phyloP scores from a whole-genome alignment of 805 yeast species.

The Candida boleticola region DNA sequence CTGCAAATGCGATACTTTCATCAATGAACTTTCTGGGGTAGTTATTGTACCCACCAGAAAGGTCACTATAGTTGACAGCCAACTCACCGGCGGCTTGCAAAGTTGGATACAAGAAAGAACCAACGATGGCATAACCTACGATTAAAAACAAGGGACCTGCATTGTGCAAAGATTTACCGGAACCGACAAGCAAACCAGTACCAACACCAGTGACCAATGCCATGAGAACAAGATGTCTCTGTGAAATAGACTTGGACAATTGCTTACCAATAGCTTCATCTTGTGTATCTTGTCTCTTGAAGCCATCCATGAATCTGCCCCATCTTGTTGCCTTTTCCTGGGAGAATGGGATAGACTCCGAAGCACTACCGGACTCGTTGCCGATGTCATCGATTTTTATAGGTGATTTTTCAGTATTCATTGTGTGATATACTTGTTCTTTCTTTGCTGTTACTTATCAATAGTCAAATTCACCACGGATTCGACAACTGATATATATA shows the following conservation, averaged over 20 bases:
- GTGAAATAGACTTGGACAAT: slow-evolving; percentile 29
- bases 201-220: slow-evolving; percentile 41
- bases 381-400: slow-evolving; percentile 3
- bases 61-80: slow-evolving; percentile 49
- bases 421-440: too few species aligned
- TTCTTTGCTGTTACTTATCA: too few species aligned
- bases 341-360: slow-evolving; percentile 1
- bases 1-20: slow-evolving; percentile 56
- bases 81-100: slow-evolving; percentile 46
- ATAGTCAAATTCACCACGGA: too few species aligned
- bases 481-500: too few species aligned
- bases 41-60: slow-evolving; percentile 64
- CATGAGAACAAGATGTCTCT: slow-evolving; percentile 39
- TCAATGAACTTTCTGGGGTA: slow-evolving; percentile 55
- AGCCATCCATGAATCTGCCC: slow-evolving; percentile 28
- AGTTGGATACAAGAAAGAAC: slow-evolving; percentile 35
- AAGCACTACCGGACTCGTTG: neutral
- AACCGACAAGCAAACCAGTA: slow-evolving; percentile 43
- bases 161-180: slow-evolving; percentile 32
- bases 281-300: slow-evolving; percentile 14
- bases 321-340: slow-evolving; percentile 15
- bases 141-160: slow-evolving; percentile 38
- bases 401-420: neutral
- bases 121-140: slow-evolving; percentile 33
- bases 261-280: slow-evolving; percentile 14